Base-by-base conservation (phyloP, 2,329 filamentous ascomycete species). In the Parastagonospora nodorum region DNA sequence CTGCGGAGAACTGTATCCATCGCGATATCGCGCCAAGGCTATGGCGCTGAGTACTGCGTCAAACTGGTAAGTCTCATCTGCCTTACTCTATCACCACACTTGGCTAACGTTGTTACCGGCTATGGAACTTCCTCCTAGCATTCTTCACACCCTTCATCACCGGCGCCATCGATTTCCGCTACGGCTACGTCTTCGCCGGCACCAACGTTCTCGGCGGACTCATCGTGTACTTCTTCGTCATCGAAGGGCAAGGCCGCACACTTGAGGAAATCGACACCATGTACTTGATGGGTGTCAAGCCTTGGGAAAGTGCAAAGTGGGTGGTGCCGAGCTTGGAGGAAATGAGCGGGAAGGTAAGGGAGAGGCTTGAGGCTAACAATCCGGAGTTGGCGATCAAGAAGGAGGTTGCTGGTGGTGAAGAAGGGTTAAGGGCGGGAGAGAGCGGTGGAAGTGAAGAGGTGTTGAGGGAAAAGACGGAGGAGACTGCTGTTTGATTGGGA, bases 101-200 rank as follows among this genome's bases (percentile, higher is more conserved):
- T 11, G 4, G n/a, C 31, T 32, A 7, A 32, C 31, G 4, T n/a
- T 7, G n/a, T 4, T 2, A 35, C 2, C 8, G 32, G 74, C 57
- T 70, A 4, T 74, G 61, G 60, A 74, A 74, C 53, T 74, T 73
- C 57, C 49, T 73, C 14, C 55, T 70, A 32, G 71, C 84, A 0
- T 91, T 92, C 77, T 90, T 91, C 76, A 90, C 89, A 0, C 87
- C 88, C 0, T 91, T 90, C 71, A 91, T 92, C 66, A 88, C 85
- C 0, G 75, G 78, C 0, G 82, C 82, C 2, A 91, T 92, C 46
- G 82, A 87, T 59, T 91, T 87, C 71, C 79, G 79, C 1, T 89
- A 89, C 60, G 88, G 88, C 2, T 89, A 90, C 54, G 85, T 92
- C 35, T 92, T 92, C 71, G 88, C 87, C 0, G 86, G 79, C 0